phyloP scores from a whole-genome alignment of 257 asterid genomes.

The Ilex asprella region DNA sequence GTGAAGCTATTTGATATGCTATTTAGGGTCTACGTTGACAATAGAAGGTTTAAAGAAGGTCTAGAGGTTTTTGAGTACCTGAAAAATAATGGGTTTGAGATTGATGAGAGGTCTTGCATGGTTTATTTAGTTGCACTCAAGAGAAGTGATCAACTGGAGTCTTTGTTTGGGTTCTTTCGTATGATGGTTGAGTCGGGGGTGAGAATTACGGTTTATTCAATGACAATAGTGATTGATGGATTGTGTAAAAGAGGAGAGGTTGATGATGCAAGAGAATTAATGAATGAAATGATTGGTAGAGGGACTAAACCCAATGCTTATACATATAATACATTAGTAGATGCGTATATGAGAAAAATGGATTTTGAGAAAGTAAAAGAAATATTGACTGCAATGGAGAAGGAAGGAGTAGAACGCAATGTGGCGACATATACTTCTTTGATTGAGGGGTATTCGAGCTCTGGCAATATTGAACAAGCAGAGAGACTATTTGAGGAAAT shows the following conservation, averaged over 20 bases:
- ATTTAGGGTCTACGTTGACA: slow-evolving; percentile 33
- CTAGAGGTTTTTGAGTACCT: slow-evolving; percentile 31
- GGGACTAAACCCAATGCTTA: slow-evolving; percentile 61
- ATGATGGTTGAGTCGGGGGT: slow-evolving; percentile 68
- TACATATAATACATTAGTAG: slow-evolving; percentile 65
- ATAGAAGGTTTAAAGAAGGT: slow-evolving; percentile 25
- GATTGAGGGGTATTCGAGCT: slow-evolving; percentile 34
- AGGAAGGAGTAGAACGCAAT: slow-evolving; percentile 48
- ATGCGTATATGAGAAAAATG: slow-evolving; percentile 44
- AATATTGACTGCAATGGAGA: slow-evolving; percentile 46
- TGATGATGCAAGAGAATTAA: slow-evolving; percentile 42
- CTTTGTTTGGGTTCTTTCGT: slow-evolving; percentile 39
- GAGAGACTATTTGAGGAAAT: slow-evolving; percentile 59
- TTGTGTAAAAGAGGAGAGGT: slow-evolving; percentile 55
- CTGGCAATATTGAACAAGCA: slow-evolving; percentile 39
- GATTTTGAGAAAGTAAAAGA: slow-evolving; percentile 43
- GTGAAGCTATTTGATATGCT: slow-evolving; percentile 31
- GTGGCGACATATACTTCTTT: slow-evolving; percentile 60
- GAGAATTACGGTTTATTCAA: slow-evolving; percentile 59
- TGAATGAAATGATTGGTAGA: slow-evolving; percentile 42
- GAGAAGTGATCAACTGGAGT: slow-evolving; percentile 37
- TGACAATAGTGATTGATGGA: slow-evolving; percentile 58
- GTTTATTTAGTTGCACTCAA: slow-evolving; percentile 62
- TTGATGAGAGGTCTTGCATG: slow-evolving; percentile 83
- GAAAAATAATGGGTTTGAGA: slow-evolving; percentile 33